A percentile compares a stretch with the other conserved stretches of the same genome.
Evolutionary conservation across 805 yeast species (phyloP).

Genomic region (Dipodascus geniculatus): DNA sequence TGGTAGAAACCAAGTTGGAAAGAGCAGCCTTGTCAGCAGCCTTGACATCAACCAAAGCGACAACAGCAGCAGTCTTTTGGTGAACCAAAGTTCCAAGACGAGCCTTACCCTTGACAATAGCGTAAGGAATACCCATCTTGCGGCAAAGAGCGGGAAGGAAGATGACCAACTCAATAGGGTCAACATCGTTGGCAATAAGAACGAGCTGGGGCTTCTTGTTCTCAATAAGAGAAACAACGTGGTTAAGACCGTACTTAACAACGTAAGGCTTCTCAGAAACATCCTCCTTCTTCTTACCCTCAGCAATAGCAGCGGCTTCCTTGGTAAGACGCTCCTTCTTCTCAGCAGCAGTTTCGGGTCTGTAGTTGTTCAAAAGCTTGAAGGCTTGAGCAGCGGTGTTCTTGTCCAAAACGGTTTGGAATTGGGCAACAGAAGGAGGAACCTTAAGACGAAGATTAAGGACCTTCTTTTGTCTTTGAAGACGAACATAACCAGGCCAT

Average conservation of each 20-base stretch:
- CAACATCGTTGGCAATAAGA: constrained; percentile 96
- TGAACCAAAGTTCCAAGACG: constrained; percentile 95
- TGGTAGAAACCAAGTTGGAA: constrained; percentile 83
- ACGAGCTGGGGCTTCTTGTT: constrained; percentile 98
- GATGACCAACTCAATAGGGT: constrained; percentile 95
- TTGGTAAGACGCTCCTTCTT: constrained; percentile 98
- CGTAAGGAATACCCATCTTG: constrained; percentile 99
- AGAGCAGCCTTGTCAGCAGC: constrained; percentile 92
- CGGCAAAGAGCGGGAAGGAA: constrained; percentile 98
- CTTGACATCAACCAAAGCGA: constrained; percentile 91
- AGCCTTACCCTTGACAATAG: constrained; percentile 96
- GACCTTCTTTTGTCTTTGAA: constrained; percentile 98
- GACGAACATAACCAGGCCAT: constrained; percentile 98
- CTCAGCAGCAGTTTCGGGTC: constrained; percentile 95
- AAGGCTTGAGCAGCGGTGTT: constrained; percentile 96
- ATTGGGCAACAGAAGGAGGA: constrained; percentile 97
- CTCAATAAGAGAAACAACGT: constrained; percentile 93
- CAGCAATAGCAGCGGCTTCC: constrained; percentile 98
- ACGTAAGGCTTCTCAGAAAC: constrained; percentile 94
- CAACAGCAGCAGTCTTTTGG: constrained; percentile 95
- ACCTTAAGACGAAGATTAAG: constrained; percentile 93
- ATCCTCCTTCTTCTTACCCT: constrained; percentile 94
- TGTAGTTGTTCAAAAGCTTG: constrained; percentile 97
- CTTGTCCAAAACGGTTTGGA: constrained; percentile 93
- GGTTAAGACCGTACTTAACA: constrained; percentile 98